Conservation (phyloP, 1,284 basidiomycete species). For the Fomitiporia mediterranea region DNA sequence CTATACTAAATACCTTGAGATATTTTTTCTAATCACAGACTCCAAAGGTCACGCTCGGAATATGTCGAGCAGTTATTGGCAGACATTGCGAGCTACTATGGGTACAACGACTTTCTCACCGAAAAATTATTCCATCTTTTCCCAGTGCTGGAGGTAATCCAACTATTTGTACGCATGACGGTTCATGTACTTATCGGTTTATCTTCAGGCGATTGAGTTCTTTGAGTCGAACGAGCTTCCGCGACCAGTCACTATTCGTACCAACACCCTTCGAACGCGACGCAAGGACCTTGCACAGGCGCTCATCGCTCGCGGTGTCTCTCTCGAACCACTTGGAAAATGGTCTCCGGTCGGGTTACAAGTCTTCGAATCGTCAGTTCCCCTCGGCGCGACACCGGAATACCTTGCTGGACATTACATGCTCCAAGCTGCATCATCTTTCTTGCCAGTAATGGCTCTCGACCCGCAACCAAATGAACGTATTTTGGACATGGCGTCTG, state of each 20-base stretch:
- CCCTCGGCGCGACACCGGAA: conserved; percentile 97
- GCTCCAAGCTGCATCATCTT: conserved; percentile 98
- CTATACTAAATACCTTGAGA: conserved; percentile 1
- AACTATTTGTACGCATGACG: conserved; percentile 23
- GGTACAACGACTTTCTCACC: conserved; percentile 94
- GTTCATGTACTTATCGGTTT: conserved; percentile 16
- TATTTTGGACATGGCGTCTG: conserved; percentile 97
- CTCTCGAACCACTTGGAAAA: conserved; percentile 96
- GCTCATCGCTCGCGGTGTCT: conserved; percentile 94
- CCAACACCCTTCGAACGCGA: conserved; percentile 93
- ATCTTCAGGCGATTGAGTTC: conserved; percentile 87
- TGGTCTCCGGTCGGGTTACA: conserved; percentile 99
- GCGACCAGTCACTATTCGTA: conserved; percentile 95
- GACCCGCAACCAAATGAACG: conserved; percentile 91
- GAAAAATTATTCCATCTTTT: conserved; percentile 96
- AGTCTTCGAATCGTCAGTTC: conserved; percentile 95
- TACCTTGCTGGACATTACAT: conserved; percentile 99
- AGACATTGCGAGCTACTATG: conserved; percentile 93
- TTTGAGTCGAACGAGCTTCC: conserved; percentile 98
- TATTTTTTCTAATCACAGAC: conserved; percentile 8
- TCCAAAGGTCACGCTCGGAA: conserved; percentile 74
- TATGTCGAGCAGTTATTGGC: conserved; percentile 85
- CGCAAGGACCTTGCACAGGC: conserved; percentile 93
- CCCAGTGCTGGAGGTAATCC: conserved; percentile 77
- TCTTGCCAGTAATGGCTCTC: conserved; percentile 97